Conservation (phyloP, 345 rosid species). For the Sonneratia caseolaris region DNA sequence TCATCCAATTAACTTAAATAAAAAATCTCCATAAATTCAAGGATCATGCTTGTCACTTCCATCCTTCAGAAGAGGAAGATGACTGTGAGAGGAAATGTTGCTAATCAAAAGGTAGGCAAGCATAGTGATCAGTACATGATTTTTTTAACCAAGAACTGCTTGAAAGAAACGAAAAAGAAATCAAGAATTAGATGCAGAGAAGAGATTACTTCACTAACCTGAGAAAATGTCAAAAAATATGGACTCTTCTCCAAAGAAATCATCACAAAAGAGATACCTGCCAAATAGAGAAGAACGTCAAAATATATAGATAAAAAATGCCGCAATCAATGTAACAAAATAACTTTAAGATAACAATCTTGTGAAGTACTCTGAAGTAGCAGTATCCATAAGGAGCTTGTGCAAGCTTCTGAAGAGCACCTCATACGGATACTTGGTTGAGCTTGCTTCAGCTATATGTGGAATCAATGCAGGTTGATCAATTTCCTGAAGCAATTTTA, state of each 20-base stretch:
- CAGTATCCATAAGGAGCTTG: conserved; percentile 96
- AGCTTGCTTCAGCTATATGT: conserved; percentile 97
- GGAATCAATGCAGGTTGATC: conserved; percentile 98
- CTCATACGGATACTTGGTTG: conserved; percentile 88
- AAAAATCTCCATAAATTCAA: background rate
- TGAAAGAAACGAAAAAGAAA: background rate
- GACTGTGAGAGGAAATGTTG: background rate
- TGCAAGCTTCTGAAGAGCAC: conserved; percentile 94
- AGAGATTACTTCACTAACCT: conserved; percentile 32
- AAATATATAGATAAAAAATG: conserved; percentile 2
- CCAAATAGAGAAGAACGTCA: conserved; percentile 8
- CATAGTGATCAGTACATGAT: background rate
- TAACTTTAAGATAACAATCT: conserved; percentile 16
- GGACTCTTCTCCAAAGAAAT: conserved; percentile 93
- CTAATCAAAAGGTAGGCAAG: background rate
- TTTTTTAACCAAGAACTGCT: background rate
- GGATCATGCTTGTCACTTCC: background rate
- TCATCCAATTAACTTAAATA: background rate
- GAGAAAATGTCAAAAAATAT: conserved; percentile 79
- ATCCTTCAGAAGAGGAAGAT: background rate
- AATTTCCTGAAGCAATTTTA: conserved; percentile 57
- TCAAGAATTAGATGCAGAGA: background rate
- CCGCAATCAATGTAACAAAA: background rate
- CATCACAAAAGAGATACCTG: conserved; percentile 93
- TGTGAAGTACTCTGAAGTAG: conserved; percentile 84